A percentile compares a stretch with the other conserved stretches of the same genome.
Evolutionary conservation across 768 basidiomycete genomes (phyloP).

Genomic region (Xerocomellus intermedius): DNA sequence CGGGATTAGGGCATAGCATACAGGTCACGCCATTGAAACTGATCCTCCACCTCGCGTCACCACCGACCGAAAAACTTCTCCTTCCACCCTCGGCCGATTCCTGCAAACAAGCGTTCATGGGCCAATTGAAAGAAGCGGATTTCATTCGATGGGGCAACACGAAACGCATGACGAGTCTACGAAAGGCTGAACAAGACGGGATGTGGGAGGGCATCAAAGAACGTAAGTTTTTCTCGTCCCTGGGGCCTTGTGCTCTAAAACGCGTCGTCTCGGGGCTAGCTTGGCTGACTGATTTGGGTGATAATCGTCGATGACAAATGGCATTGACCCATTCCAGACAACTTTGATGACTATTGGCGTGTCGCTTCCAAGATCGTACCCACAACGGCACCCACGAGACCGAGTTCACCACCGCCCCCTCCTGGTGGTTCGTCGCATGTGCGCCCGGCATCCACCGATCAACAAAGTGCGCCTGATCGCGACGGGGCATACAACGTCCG

Average conservation of each 20-base stretch:
- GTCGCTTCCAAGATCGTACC: slow-evolving; percentile 94
- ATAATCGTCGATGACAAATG: slow-evolving; percentile 13
- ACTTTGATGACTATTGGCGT: slow-evolving; percentile 93
- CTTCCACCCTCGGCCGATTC: slow-evolving; percentile 78
- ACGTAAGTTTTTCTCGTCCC: slow-evolving; percentile 55
- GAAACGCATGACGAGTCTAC: slow-evolving; percentile 85
- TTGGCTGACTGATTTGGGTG: slow-evolving; percentile 22
- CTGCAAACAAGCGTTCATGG: slow-evolving; percentile 94
- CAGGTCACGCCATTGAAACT: slow-evolving; percentile 64
- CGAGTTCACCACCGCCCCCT: slow-evolving; percentile 54
- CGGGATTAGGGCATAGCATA: slow-evolving; percentile 40
- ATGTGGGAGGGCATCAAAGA: slow-evolving; percentile 97
- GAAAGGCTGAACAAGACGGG: slow-evolving; percentile 91
- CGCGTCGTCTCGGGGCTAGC: slow-evolving; percentile 11
- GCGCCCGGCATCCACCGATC: slow-evolving; percentile 65
- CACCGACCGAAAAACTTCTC: slow-evolving; percentile 83
- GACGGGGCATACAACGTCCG: slow-evolving; percentile 88
- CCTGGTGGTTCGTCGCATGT: slow-evolving; percentile 57
- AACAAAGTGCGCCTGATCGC: slow-evolving; percentile 51
- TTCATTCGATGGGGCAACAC: slow-evolving; percentile 97
- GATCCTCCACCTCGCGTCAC: slow-evolving; percentile 82
- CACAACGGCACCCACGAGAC: slow-evolving; percentile 60
- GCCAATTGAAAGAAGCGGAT: slow-evolving; percentile 94
- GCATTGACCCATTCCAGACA: slow-evolving; percentile 54
- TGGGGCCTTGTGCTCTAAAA: slow-evolving; percentile 22